Conservation (phyloP, 2,329 filamentous ascomycete genomes). For the Hypoxylon sp. region DNA sequence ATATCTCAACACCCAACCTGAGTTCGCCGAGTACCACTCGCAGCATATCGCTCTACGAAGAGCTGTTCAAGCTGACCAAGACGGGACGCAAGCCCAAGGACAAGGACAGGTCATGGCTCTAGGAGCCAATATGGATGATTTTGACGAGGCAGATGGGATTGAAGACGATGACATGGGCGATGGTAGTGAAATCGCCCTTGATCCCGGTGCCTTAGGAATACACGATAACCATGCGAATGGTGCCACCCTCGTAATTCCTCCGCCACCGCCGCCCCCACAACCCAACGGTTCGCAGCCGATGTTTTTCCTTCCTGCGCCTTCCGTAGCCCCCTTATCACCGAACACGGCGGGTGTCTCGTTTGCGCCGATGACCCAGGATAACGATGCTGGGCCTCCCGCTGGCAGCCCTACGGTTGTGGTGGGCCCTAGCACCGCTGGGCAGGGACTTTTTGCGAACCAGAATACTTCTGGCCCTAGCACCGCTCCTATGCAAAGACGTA, state of each 20-base stretch:
- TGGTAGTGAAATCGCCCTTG: conserved; percentile 50
- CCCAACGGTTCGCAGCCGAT: conserved; percentile 12
- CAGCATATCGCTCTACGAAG: conserved; percentile 39
- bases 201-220: conserved; percentile 36
- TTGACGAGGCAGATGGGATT: conserved; percentile 49
- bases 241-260: conserved; percentile 33
- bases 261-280: conserved; percentile 42
- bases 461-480: conserved; percentile 45
- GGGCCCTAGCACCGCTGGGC: conserved; percentile 46
- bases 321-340: background rate
- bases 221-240: conserved; percentile 38
- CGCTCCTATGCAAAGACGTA: conserved; percentile 45
- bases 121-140: conserved; percentile 45
- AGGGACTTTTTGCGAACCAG: conserved; percentile 40
- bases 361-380: background rate
- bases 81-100: conserved; percentile 19
- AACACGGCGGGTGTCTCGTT: conserved; percentile 11
- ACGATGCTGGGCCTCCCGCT: conserved; percentile 1
- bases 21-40: conserved; percentile 57
- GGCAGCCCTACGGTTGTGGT: conserved; percentile 26
- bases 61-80: conserved; percentile 20
- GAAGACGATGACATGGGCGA: conserved; percentile 54
- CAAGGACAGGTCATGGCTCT: conserved; percentile 25
- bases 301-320: conserved; percentile 5
- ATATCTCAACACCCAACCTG: conserved; percentile 73